These are phyloP conservation scores for Phoma sp. DNA, from an alignment of 2,329 filamentous ascomycete species.

Conservation along the genomic window DNA sequence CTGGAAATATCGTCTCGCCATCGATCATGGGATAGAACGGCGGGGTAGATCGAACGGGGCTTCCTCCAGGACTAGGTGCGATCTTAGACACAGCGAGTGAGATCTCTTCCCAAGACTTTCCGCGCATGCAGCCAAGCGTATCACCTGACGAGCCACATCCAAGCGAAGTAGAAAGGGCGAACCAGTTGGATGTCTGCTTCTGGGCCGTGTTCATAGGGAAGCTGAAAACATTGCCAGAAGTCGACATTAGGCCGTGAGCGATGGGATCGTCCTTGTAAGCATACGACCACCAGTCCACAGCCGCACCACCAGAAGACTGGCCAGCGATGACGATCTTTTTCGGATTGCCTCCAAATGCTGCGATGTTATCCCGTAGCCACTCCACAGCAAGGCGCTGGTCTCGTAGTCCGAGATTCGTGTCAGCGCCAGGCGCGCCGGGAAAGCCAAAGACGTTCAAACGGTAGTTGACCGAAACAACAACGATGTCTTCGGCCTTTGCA, in stretches of 20 bases:
- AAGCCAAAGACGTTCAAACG: slow-evolving; percentile 48
- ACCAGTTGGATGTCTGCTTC: slow-evolving; percentile 25
- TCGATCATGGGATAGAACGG: slow-evolving; percentile 28
- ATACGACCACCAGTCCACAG: slow-evolving; percentile 56
- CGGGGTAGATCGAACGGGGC: slow-evolving; percentile 22
- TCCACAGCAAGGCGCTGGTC: slow-evolving; percentile 62
- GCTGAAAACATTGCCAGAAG: slow-evolving; percentile 32
- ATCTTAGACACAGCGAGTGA: slow-evolving; percentile 18
- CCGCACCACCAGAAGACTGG: slow-evolving; percentile 53
- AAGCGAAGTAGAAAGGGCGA: slow-evolving; percentile 17
- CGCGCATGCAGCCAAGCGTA: slow-evolving; percentile 29
- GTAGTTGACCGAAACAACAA: slow-evolving; percentile 52
- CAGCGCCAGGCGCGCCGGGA: slow-evolving; percentile 33
- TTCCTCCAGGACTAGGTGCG: slow-evolving; percentile 24
- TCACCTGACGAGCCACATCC: slow-evolving; percentile 18
- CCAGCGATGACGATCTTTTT: slow-evolving; percentile 54
- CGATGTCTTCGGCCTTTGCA: slow-evolving; percentile 45
- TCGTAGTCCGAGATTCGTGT: slow-evolving; percentile 57
- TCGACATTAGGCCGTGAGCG: slow-evolving; percentile 52
- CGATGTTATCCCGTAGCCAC: slow-evolving; percentile 60
- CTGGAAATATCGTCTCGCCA: slow-evolving; percentile 25
- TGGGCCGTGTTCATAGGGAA: slow-evolving; percentile 24
- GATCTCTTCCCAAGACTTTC: slow-evolving; percentile 14
- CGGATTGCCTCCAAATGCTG: slow-evolving; percentile 57
- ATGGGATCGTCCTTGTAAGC: slow-evolving; percentile 56